Conservation (phyloP, 2,329 filamentous ascomycete genomes). For the Colletotrichum godetiae region DNA sequence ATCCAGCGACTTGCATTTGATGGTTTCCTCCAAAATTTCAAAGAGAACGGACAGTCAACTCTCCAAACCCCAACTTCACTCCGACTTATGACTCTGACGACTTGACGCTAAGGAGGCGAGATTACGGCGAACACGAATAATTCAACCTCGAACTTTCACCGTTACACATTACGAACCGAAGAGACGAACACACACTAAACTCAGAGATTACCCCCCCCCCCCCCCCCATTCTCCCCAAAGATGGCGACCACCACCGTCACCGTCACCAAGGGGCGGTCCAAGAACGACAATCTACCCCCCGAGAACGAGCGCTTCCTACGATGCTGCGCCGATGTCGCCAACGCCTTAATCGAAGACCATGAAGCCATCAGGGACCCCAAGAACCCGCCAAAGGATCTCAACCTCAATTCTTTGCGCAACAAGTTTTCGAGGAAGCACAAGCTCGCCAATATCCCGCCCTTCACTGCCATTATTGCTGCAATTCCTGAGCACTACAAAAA, state of each 20-base stretch:
- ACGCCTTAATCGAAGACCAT: constrained; percentile 92
- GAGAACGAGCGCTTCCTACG: constrained; percentile 96
- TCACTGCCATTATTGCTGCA: constrained; percentile 97
- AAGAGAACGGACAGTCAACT: background rate
- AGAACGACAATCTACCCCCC: constrained; percentile 81
- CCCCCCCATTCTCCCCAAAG: background rate
- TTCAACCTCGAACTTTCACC: too few relatives aligned
- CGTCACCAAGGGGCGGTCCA: constrained; percentile 69
- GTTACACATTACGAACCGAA: background rate
- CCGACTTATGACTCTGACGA: constrained; percentile 5
- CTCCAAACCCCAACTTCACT: background rate
- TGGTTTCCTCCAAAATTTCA: constrained; percentile 33
- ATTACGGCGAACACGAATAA: too few relatives aligned
- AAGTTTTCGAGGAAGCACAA: constrained; percentile 94
- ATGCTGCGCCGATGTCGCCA: constrained; percentile 95
- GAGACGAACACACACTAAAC: background rate
- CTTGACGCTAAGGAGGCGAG: background rate
- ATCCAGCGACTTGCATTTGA: constrained; percentile 16
- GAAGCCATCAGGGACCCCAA: constrained; percentile 81
- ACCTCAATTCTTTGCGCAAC: constrained; percentile 87
- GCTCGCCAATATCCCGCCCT: constrained; percentile 85
- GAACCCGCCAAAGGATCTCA: constrained; percentile 84
- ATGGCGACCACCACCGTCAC: constrained; percentile 70
- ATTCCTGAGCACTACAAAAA: constrained; percentile 99
- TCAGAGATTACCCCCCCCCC: too few relatives aligned